Evolutionary conservation across 2,329 filamentous ascomycete species (phyloP).

Genomic region (Hysterium pulicare): DNA sequence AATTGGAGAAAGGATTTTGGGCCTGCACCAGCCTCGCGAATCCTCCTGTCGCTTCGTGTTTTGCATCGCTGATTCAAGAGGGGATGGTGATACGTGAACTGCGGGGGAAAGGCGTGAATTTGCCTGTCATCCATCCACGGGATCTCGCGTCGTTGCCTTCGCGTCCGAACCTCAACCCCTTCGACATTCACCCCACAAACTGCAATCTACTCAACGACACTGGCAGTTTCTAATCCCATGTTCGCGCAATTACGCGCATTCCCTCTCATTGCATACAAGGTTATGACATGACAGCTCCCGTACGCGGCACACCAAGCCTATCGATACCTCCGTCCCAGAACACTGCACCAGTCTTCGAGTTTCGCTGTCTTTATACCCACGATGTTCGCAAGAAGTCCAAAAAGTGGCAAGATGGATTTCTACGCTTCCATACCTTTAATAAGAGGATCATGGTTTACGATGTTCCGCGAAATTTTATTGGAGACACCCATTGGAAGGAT

Average conservation of each 20-base stretch:
- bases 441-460: conserved; percentile 89
- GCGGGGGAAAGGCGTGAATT: too few relatives aligned
- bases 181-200: background rate
- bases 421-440: conserved; percentile 90
- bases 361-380: conserved; percentile 80
- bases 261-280: too few relatives aligned
- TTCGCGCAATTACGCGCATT: too few relatives aligned
- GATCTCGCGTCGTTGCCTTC: too few relatives aligned
- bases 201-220: background rate
- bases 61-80: too few relatives aligned
- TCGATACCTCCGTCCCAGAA: conserved; percentile 53
- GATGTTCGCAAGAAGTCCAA: conserved; percentile 85
- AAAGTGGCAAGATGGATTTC: conserved; percentile 86
- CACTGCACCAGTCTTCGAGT: conserved; percentile 75
- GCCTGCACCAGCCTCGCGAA: too few relatives aligned
- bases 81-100: too few relatives aligned
- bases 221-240: background rate
- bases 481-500: conserved; percentile 77
- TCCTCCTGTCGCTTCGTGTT: too few relatives aligned
- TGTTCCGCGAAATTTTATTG: conserved; percentile 72
- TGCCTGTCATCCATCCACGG: too few relatives aligned
- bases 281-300: conserved; percentile 28
- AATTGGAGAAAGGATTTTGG: too few relatives aligned
- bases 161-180: background rate
- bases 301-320: conserved; percentile 20